Percentiles rank a stretch among this genome's conserved stretches.
Evolutionary conservation across 768 basidiomycete species (phyloP).

Genomic region (Hemileccinum rubropunctum): DNA sequence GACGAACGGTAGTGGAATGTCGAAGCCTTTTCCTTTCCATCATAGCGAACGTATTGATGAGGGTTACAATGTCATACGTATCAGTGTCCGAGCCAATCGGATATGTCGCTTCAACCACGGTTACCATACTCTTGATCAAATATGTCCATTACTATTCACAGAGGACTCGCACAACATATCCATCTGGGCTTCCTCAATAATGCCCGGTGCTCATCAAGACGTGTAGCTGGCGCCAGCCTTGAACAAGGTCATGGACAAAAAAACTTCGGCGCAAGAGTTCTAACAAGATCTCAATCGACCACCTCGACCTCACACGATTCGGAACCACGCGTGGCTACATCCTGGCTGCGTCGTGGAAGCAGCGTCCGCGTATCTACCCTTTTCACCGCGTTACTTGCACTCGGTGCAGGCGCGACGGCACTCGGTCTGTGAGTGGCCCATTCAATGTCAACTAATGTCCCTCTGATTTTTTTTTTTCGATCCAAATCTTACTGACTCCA

Average conservation of each 20-base stretch:
- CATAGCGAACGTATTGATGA: too few species aligned
- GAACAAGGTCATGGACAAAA: not conserved
- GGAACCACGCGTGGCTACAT: not conserved
- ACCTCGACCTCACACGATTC: conserved; percentile 1
- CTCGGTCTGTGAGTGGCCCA: conserved; percentile 40
- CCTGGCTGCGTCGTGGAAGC: conserved; percentile 13
- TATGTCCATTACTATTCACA: conserved; percentile 6
- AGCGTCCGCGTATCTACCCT: conserved; percentile 37
- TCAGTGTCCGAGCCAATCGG: too few species aligned
- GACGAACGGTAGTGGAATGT: not conserved
- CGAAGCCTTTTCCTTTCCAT: not conserved
- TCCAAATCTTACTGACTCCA: too few species aligned
- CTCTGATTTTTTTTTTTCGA: not conserved
- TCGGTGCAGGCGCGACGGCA: conserved; percentile 41
- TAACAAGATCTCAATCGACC: conserved; percentile 11
- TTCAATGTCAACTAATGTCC: not conserved
- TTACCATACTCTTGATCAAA: not conserved
- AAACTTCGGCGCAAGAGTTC: not conserved
- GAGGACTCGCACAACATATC: conserved; percentile 1
- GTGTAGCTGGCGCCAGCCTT: not conserved
- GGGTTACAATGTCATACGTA: too few species aligned
- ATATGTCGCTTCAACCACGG: too few species aligned
- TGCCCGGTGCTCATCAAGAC: not conserved
- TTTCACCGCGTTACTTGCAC: conserved; percentile 35
- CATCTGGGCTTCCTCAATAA: not conserved